Evolutionary conservation across 352 stramenopile genomes (phyloP).

Genomic region (Phytophthora citrophthora): DNA sequence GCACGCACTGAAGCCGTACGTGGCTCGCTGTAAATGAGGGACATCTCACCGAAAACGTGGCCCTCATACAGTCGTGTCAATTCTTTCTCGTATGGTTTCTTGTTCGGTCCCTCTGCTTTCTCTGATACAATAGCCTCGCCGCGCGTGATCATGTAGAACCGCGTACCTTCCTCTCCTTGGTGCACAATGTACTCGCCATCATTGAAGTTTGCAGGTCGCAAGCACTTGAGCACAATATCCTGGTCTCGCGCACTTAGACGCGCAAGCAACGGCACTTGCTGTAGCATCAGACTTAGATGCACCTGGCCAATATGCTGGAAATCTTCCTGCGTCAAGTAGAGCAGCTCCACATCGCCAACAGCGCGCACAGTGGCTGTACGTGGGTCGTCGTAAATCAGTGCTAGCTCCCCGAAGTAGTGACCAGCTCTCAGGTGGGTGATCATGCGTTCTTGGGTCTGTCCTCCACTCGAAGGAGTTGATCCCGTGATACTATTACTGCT

Average conservation of each 20-base stretch:
- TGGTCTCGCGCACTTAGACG: constrained; percentile 76
- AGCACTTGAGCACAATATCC: constrained; percentile 80
- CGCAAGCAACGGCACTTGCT: constrained; percentile 83
- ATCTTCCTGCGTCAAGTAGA: constrained; percentile 88
- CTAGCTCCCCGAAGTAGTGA: constrained; percentile 94
- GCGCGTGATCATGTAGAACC: constrained; percentile 92
- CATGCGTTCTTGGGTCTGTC: constrained; percentile 78
- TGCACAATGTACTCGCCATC: constrained; percentile 90
- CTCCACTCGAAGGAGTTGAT: constrained; percentile 34
- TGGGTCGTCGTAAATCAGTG: constrained; percentile 92
- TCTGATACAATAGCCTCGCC: constrained; percentile 87
- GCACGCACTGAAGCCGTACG: constrained; percentile 85
- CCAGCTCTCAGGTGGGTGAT: constrained; percentile 90
- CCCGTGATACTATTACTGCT: constrained; percentile 43
- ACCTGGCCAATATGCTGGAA: constrained; percentile 89
- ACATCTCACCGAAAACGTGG: constrained; percentile 91
- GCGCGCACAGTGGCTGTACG: constrained; percentile 83
- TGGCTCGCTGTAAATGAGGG: constrained; percentile 87
- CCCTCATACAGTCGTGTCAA: constrained; percentile 87
- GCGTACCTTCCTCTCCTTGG: constrained; percentile 87
- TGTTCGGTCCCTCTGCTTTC: constrained; percentile 45
- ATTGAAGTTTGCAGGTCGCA: constrained; percentile 84
- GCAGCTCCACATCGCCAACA: constrained; percentile 77
- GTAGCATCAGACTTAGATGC: constrained; percentile 88
- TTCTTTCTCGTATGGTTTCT: constrained; percentile 72